Base-by-base conservation (phyloP, 129 eudicot species). In the Smallanthus sonchifolius region DNA sequence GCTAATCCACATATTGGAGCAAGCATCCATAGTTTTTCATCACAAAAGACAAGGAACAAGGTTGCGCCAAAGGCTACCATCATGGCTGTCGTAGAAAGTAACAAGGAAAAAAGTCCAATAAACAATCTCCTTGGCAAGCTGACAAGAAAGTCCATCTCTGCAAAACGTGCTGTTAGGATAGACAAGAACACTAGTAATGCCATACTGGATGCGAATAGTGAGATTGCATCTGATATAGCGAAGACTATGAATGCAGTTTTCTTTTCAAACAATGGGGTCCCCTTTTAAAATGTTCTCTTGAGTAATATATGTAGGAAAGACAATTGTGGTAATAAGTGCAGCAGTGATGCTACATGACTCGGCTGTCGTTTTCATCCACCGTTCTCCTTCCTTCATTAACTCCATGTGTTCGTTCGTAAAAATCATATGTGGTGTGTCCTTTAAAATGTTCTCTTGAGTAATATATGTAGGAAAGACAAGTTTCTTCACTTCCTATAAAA, bases 161-260 rank as follows among this genome's bases (percentile, higher is more conserved):
- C 42, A 81, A 70, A 81, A 5, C 85, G 65, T 65, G 75, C 77
- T 0, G 81, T 81, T 17, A 71, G 70, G 32, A 76, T 52, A 17
- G 59, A 52, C 59, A 52, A n/a, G 59, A 52, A 52, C 10, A 52
- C 59, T 52, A 52, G 28, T 2, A 52, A 6, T 17, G 30, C 59
- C 1, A 30, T 52, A 16, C 59, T 52, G 2, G 59, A 52, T 52
- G 79, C 28, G 45, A 77, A 82, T 48, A 82, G 62, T 47, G 82
- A 77, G n/a, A 82, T 66, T 19, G 82, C 85, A 57, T 82, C 82
- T 11, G 82, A 56, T 66, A 77, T 8, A 3, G 67, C 82, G 37
- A 82, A 82, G 4, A 82, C 36, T 8, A 52, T 9, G 55, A 82
- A 82, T 7, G 79, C 74, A 2, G 7, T 4, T 9, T 36, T 14